These are phyloP conservation scores for Diaporthe sp. DNA, from an alignment of 2,329 filamentous ascomycete genomes.

Conservation along the genomic window DNA sequence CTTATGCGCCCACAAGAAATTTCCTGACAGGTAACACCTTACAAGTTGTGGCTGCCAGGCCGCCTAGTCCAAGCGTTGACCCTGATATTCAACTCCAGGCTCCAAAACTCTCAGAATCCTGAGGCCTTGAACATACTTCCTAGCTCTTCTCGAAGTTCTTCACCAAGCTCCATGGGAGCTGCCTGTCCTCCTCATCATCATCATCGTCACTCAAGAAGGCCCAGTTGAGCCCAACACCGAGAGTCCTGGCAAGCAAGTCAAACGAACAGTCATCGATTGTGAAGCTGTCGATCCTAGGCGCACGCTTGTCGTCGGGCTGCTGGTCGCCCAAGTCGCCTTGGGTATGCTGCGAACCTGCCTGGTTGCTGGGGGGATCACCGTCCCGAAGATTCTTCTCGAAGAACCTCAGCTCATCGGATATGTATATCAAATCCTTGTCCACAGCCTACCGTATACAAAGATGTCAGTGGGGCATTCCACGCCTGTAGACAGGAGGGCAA, in stretches of 20 bases:
- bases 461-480: neutral
- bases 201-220: neutral
- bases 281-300: neutral
- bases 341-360: too few species aligned
- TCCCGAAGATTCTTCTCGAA: neutral
- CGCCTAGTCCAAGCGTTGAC: neutral
- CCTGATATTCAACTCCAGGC: neutral
- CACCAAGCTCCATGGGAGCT: neutral
- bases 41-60: neutral
- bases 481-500: neutral
- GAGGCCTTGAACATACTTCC: neutral
- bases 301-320: too few species aligned
- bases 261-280: neutral
- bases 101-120: neutral
- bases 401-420: slow-evolving; percentile 4
- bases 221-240: neutral
- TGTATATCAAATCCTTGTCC: slow-evolving; percentile 1
- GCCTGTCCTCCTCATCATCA: neutral
- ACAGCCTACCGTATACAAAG: neutral
- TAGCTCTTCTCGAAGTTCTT: neutral
- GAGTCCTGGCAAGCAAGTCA: neutral
- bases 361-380: neutral
- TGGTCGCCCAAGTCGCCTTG: neutral
- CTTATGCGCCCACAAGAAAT: too few species aligned
- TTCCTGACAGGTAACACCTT: neutral